A percentile compares a stretch with the other conserved stretches of the same genome.
phyloP scores from a whole-genome alignment of 106 monocot genomes.

The Acanthochlamys bracteata region DNA sequence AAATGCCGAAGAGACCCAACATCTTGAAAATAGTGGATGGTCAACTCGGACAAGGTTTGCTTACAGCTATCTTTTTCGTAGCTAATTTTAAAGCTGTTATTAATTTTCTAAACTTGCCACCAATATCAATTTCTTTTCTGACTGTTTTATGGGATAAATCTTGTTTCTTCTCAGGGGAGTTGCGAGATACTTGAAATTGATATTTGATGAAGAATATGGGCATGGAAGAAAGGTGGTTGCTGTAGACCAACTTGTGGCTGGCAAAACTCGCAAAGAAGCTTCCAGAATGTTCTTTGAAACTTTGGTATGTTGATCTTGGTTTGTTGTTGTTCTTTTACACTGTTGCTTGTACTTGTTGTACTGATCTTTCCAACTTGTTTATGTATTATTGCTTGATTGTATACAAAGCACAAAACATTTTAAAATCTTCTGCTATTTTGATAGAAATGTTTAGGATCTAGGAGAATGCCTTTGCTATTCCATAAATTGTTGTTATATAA shows the following conservation, averaged over 20 bases:
- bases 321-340: neutral
- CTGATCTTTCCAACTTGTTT: too few species aligned
- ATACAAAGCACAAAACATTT: too few species aligned
- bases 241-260: conserved; percentile 67
- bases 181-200: conserved; percentile 62
- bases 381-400: too few species aligned
- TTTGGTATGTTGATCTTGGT: conserved; percentile 49
- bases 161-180: conserved; percentile 56
- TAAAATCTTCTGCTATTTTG: too few species aligned
- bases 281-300: conserved; percentile 99
- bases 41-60: conserved; percentile 80
- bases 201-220: conserved; percentile 82
- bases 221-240: conserved; percentile 52
- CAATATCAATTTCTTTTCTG: neutral
- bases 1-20: conserved; percentile 50
- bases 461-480: too few species aligned
- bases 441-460: too few species aligned
- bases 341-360: too few species aligned
- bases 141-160: neutral
- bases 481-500: too few species aligned
- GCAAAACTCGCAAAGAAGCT: conserved; percentile 98
- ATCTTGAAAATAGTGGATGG: conserved; percentile 86
- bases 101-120: neutral
- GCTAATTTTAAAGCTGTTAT: neutral
- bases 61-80: neutral